phyloP scores from a whole-genome alignment of 106 monocot genomes.

The Platanthera zijinensis region DNA sequence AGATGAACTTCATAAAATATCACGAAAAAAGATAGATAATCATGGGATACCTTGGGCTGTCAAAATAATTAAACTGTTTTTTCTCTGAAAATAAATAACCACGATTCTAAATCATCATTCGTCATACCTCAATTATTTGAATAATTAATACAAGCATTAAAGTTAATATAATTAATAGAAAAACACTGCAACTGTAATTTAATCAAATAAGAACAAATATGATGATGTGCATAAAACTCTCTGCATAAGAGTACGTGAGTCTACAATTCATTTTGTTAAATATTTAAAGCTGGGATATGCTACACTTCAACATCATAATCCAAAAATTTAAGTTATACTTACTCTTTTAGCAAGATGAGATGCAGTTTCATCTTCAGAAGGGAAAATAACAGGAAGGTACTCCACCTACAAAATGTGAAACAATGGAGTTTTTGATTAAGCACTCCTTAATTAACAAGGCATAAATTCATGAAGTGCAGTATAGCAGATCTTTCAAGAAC shows the following conservation, averaged over 20 bases:
- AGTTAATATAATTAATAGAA: not conserved
- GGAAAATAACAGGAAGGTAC: constrained; percentile 9
- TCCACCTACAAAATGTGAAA: constrained; percentile 5
- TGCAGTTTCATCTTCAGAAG: constrained; percentile 9
- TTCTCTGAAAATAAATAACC: not conserved
- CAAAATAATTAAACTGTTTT: not conserved
- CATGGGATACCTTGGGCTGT: not conserved
- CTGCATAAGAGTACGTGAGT: not conserved
- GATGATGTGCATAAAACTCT: not conserved
- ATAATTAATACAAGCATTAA: not conserved
- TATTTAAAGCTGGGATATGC: not conserved
- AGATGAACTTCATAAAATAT: not conserved
- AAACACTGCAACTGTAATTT: not conserved
- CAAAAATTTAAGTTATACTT: not conserved
- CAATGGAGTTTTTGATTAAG: not conserved
- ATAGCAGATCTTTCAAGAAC: not conserved
- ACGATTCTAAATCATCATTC: not conserved
- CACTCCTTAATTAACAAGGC: not conserved
- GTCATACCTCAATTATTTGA: not conserved
- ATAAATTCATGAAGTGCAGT: not conserved
- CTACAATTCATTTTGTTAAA: not conserved
- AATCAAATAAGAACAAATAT: not conserved
- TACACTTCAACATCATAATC: not conserved
- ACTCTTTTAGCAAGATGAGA: constrained; percentile 2
- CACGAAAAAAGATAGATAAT: not conserved